Evolutionary conservation across 2,329 filamentous ascomycete species (phyloP), one percentile per base, ranked within the genome.

Genomic region (Podosphaera fusca): DNA sequence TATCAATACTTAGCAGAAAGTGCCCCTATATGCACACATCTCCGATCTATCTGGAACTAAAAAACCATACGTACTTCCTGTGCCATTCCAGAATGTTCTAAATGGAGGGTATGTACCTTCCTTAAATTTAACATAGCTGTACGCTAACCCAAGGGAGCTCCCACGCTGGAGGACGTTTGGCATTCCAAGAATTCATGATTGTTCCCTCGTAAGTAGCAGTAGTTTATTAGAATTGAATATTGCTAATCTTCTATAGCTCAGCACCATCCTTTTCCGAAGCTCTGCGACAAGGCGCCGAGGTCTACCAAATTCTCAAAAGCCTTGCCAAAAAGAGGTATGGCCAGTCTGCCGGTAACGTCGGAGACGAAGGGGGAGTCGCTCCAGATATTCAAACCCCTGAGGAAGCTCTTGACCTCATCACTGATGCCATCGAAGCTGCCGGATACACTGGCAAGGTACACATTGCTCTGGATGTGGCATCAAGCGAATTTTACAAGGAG

Each of bases 251-350:
- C 55, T 53, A 57, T 60, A 87, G 84, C 65, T 77, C 81, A 61
- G 92, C 92, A 64, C 84, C 88, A 60, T 83, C 85, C 61, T 98
- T 98, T 82, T 81, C 83, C 66, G 92, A 98, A 79, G 92, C 84
- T 70, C 83, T 98, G 75, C 89, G 90, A 72, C 87, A 94, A 75
- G 92, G 92, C 72, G 75, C 90, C 67, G 92, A 98, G 76, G 88
- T 95, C 68, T 98, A 98, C 84, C 90, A 96, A 75, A 85, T 86
- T 75, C 85, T 98, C 68, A 98, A 98, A 85, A 68, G 78, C 67
- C 81, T 96, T 61, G 89, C 92, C 72, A 96, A 96, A 86, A 92
- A 95, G 86, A 92, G 87, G 80, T 98, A 98, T 73, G 92, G 92
- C 70, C 90, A 95, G 75, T 95, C 92, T 63, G 92, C 92, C 64